Base-by-base conservation (phyloP, 139 green algal genomes). In the Trebouxia sp. region DNA sequence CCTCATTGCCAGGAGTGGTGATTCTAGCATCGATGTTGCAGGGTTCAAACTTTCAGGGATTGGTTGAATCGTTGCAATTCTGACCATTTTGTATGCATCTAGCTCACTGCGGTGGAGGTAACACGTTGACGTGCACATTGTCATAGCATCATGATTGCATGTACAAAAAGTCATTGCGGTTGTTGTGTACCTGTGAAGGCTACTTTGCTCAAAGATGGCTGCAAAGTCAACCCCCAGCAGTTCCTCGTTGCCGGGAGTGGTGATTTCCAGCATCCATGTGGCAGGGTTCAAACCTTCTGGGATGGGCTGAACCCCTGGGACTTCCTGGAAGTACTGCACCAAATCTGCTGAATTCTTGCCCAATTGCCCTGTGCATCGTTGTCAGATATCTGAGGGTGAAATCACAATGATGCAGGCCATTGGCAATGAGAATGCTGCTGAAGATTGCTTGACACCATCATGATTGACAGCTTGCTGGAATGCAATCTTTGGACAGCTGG, bases 21-120 rank as follows among this genome's bases (percentile, higher is more conserved):
- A 86, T 48, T 90, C 82, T 66, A 96, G 84, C 91, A 95, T 93
- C 92, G 91, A 96, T 5, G 88, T 94, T 47, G 92, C 89, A 37
- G 92, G 92, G 85, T 96, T 96, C 77, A 88, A 80, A n/a, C 77
- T 82, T 6, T 83, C 78, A 28, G 51, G n/a, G 42, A 92, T 80
- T 17, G 11, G 50, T 28, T 77, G 75, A 2, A 91, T 80, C 20
- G 76, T 67, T 39, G 51, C n/a, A n/a, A n/a, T n/a, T n/a, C n/a
- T n/a, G n/a, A n/a, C n/a, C n/a, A n/a, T n/a, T n/a, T n/a, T n/a
- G n/a, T n/a, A n/a, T n/a, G n/a, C n/a, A n/a, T n/a, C n/a, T n/a
- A n/a, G n/a, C n/a, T n/a, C n/a, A n/a, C n/a, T n/a, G n/a, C n/a
- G n/a, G n/a, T n/a, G n/a, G n/a, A n/a, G n/a, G n/a, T n/a, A n/a